Conservation (phyloP, 805 yeast species). For the Kodamaea jinghongensis region DNA sequence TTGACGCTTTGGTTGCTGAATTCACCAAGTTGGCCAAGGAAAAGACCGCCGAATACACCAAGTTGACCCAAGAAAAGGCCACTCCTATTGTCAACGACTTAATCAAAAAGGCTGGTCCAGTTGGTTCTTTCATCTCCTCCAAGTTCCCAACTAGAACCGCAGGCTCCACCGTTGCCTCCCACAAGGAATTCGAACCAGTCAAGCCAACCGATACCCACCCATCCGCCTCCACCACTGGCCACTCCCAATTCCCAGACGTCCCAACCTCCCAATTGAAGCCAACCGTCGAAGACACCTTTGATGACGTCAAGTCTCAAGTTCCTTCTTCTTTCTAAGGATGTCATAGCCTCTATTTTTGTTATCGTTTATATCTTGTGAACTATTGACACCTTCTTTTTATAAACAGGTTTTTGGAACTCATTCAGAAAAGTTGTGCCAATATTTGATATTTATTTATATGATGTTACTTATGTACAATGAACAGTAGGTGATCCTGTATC, state of each 20-base stretch:
- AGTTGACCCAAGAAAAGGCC: constrained; percentile 39
- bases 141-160: constrained; percentile 68
- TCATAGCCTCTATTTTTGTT: no score
- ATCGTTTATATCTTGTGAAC: no score
- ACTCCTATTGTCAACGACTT: constrained; percentile 59
- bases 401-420: no score
- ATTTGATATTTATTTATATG: constrained; percentile 1
- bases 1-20: constrained; percentile 59
- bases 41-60: constrained; percentile 45
- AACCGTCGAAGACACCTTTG: constrained; percentile 13
- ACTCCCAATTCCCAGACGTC: constrained; percentile 42
- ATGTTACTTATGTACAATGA: neutral
- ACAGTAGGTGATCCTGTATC: no score
- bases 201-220: constrained; percentile 11
- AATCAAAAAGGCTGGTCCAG: constrained; percentile 63
- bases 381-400: no score
- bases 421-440: no score
- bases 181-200: constrained; percentile 33
- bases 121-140: constrained; percentile 55
- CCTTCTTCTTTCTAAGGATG: constrained; percentile 5
- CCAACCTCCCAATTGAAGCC: constrained; percentile 25
- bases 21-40: constrained; percentile 45
- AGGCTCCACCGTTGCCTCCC: constrained; percentile 52
- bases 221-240: constrained; percentile 31
- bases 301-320: constrained; percentile 6